Percentiles rank a stretch among this genome's conserved stretches.
These are phyloP conservation scores for Rusavskia elegans DNA, from an alignment of 495 filamentous ascomycete species.

Conservation along the genomic window DNA sequence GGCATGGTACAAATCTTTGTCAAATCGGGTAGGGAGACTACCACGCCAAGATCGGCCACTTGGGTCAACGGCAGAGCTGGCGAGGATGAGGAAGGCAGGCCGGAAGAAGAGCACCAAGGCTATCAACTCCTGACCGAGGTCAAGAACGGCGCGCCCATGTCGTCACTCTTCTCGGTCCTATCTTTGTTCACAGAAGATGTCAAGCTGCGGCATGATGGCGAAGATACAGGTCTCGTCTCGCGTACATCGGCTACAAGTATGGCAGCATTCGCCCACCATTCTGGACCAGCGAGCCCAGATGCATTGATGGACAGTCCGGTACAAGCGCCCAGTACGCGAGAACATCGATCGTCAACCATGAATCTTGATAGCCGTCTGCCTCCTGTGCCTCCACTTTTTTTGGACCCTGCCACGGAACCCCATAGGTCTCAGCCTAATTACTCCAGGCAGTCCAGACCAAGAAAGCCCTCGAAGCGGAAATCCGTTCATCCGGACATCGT, in stretches of 20 bases:
- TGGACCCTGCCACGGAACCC: conserved; percentile 34
- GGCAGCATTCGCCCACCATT: conserved; percentile 15
- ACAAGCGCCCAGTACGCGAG: conserved; percentile 14
- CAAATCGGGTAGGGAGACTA: conserved; percentile 57
- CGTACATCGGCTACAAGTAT: conserved; percentile 24
- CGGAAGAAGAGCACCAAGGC: conserved; percentile 46
- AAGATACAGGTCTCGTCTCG: conserved; percentile 29
- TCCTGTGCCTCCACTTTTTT: conserved; percentile 55
- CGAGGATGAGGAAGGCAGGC: conserved; percentile 48
- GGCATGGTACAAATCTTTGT: conserved; percentile 96
- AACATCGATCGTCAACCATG: conserved; percentile 7
- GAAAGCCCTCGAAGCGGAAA: conserved; percentile 19
- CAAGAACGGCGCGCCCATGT: conserved; percentile 97
- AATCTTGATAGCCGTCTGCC: conserved; percentile 22
- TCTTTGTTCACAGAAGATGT: conserved; percentile 94
- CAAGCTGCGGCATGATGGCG: conserved; percentile 50
- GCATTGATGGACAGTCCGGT: conserved; percentile 23
- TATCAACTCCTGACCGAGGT: conserved; percentile 95
- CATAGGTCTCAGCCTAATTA: background rate
- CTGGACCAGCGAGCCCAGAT: conserved; percentile 22
- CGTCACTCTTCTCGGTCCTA: conserved; percentile 91
- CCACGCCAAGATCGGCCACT: conserved; percentile 18
- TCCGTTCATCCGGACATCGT: conserved; percentile 96
- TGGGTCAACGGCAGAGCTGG: conserved; percentile 14
- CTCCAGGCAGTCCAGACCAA: conserved; percentile 10